Percentiles rank a stretch among this genome's conserved stretches.
Evolutionary conservation across 1,284 basidiomycete genomes (phyloP).

Genomic region (Ustilago lituana): DNA sequence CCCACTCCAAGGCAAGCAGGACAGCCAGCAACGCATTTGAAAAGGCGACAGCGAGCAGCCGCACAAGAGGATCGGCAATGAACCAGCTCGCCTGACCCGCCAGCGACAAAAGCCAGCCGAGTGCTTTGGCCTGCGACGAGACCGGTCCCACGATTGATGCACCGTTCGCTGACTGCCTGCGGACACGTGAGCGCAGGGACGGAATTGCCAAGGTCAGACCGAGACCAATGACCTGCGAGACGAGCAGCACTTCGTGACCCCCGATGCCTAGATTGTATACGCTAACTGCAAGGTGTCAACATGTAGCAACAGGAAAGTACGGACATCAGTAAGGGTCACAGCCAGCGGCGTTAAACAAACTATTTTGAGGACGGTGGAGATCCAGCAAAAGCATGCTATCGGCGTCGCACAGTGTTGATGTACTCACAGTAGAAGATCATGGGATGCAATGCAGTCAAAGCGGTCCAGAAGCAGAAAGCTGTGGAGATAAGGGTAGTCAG

Average conservation of each 20-base stretch:
- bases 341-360: no score
- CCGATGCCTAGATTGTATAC: slow-evolving; percentile 63
- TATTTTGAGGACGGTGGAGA: no score
- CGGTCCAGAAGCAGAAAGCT: slow-evolving; percentile 89
- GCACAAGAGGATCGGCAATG: slow-evolving; percentile 29
- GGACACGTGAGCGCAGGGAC: slow-evolving; percentile 26
- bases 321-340: neutral
- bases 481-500: no score
- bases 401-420: neutral
- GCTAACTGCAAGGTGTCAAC: slow-evolving; percentile 27
- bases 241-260: slow-evolving; percentile 58
- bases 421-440: slow-evolving; percentile 83
- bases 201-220: slow-evolving; percentile 35
- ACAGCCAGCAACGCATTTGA: slow-evolving; percentile 47
- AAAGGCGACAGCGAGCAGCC: slow-evolving; percentile 47
- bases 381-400: no score
- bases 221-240: slow-evolving; percentile 53
- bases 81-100: slow-evolving; percentile 47
- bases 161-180: slow-evolving; percentile 15
- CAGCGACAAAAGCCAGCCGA: slow-evolving; percentile 45
- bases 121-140: slow-evolving; percentile 22
- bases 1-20: slow-evolving; percentile 53
- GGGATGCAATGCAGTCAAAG: slow-evolving; percentile 82
- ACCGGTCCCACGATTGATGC: slow-evolving; percentile 26
- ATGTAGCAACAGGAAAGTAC: slow-evolving; percentile 7